A percentile compares a stretch with the other conserved stretches of the same genome.
These are phyloP conservation scores for Biscutella laevigata DNA, from an alignment of 441 rosid genomes.

Conservation along the genomic window DNA sequence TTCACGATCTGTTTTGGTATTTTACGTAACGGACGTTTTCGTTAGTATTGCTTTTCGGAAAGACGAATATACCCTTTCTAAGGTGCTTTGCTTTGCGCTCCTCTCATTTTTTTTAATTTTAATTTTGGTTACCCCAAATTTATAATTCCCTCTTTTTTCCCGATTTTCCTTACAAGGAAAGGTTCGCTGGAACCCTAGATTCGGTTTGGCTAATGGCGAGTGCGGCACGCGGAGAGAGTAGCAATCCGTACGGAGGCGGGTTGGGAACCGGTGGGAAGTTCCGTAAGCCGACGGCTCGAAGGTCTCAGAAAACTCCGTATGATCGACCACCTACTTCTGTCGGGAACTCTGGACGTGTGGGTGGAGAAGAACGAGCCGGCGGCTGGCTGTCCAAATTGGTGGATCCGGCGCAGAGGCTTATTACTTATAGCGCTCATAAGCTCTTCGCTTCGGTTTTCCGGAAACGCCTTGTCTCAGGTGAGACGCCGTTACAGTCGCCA, in stretches of 20 bases:
- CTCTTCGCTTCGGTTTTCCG: constrained; percentile 66
- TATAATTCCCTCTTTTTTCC: neutral
- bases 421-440: constrained; percentile 61
- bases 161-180: constrained; percentile 22
- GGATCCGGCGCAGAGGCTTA: constrained; percentile 83
- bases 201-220: constrained; percentile 53
- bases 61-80: constrained; percentile 22
- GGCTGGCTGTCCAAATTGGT: constrained; percentile 84
- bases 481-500: constrained; percentile 20
- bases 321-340: constrained; percentile 54
- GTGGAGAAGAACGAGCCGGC: constrained; percentile 27
- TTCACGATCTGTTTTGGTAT: neutral
- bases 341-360: constrained; percentile 33
- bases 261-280: constrained; percentile 75
- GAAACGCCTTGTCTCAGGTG: constrained; percentile 56
- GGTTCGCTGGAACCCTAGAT: constrained; percentile 35
- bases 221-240: constrained; percentile 42
- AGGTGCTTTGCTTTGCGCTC: constrained; percentile 23
- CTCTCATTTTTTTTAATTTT: constrained; percentile 8
- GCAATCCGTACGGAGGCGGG: constrained; percentile 36
- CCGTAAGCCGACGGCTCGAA: constrained; percentile 49
- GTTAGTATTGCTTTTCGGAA: neutral
- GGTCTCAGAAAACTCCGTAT: constrained; percentile 57
- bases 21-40: constrained; percentile 6
- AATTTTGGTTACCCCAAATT: neutral